Evolutionary conservation across 768 basidiomycete genomes (phyloP), one percentile per base, ranked within the genome.

Genomic region (Heimioporus sp.): DNA sequence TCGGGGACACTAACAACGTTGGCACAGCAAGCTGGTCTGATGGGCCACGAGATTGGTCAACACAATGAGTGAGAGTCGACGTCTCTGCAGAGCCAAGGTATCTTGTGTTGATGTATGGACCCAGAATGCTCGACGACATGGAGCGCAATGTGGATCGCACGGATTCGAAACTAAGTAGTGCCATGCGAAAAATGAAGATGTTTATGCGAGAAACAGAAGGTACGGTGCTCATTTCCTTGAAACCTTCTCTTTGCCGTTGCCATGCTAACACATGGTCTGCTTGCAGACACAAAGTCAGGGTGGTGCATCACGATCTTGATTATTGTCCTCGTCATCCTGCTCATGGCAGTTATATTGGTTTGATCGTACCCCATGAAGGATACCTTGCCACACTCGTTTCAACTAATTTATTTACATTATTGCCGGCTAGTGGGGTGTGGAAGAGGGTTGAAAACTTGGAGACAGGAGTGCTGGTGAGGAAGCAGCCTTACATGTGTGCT

Each of bases 301-400:
- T 97, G 90, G 86, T 93, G 91, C 65, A 88, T 98, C 48, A 77
- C 85, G 31, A 82, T 95, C 49, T 76, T 98, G 30, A 90, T 92
- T 37, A 76, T 93, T 35, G 76, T 98, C 19, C 77, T 98, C 1
- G 73, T 85, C 68, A 75, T 86, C 28, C 75, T 98, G 19, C 76
- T 98, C 11, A 67, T 94, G 31, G 81, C 85, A 6, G 90, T 93
- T 40, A 87, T 98, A 32, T 72, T 97, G 41, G 66, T 92, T 48
- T 93, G 53, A 70, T 35, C 28, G 13, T 39, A 37, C 45, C 19
- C 24, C n/a, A 28, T 41, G 45, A 51, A 55, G 48, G 41, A 53
- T 55, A 54, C 55, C 57, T 43, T 48, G 15, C 15, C 19, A 44
- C 30, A 8, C 43, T 43, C 37, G 19, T 49, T 57, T 53, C 19